These are phyloP conservation scores for Trichosporon sp. DNA, from an alignment of 1,284 basidiomycete species.

Conservation along the genomic window DNA sequence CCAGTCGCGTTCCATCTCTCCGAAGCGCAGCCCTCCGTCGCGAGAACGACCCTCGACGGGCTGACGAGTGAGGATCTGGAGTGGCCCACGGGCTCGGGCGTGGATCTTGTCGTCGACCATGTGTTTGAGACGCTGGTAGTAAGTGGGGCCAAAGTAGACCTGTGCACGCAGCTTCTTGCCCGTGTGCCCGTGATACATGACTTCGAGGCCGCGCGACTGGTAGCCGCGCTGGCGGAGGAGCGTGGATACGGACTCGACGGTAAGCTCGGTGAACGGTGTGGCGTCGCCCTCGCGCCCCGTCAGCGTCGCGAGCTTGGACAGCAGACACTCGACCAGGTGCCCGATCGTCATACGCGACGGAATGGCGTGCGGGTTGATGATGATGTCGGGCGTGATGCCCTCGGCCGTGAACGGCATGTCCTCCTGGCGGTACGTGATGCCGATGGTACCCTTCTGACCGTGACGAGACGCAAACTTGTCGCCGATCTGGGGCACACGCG, in stretches of 20 bases:
- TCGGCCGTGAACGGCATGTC: conserved; percentile 99
- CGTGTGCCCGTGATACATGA: conserved; percentile 99
- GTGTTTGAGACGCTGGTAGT: conserved; percentile 98
- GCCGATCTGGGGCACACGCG: conserved; percentile 92
- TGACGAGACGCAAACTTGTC: conserved; percentile 99
- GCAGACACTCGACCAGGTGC: conserved; percentile 96
- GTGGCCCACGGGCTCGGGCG: conserved; percentile 91
- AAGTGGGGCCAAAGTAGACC: conserved; percentile 96
- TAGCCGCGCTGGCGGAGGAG: conserved; percentile 80
- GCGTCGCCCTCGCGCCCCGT: conserved; percentile 97
- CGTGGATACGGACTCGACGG: conserved; percentile 87
- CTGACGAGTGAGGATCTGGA: conserved; percentile 95
- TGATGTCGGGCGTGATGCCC: conserved; percentile 91
- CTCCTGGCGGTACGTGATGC: conserved; percentile 98
- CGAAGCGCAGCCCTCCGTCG: conserved; percentile 98
- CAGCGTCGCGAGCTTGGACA: conserved; percentile 93
- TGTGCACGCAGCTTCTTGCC: conserved; percentile 96
- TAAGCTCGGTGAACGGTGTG: conserved; percentile 96
- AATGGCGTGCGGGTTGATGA: conserved; percentile 99
- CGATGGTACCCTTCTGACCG: conserved; percentile 99
- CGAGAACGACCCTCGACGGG: conserved; percentile 99
- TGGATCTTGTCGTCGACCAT: conserved; percentile 99
- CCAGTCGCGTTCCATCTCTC: conserved; percentile 83
- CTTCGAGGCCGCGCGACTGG: conserved; percentile 91
- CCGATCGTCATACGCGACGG: conserved; percentile 99